Evolutionary conservation across 345 rosid genomes (phyloP), one percentile per base, ranked within the genome.

Genomic region (Arabidopsis arenosa): DNA sequence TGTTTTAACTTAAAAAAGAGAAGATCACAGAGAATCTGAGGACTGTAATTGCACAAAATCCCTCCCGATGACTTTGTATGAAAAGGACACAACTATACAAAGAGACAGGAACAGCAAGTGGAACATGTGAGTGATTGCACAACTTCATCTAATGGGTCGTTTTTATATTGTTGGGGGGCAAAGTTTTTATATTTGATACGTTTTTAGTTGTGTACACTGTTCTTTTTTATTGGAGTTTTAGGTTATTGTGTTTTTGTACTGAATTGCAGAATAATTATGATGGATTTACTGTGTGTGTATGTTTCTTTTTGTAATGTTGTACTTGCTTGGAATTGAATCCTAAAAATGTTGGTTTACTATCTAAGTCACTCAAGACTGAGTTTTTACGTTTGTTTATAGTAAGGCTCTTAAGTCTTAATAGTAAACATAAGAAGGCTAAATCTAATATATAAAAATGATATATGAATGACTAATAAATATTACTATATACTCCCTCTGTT

Each of bases 21-120:
- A 75, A 47, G 79, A 75, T 75, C 69, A 75, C 55, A 52, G 74
- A 75, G 79, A 75, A 75, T 75, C 79, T 75, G 74, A 75, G 60
- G 69, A 76, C 70, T 76, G 80, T 76, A 76, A 62, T 26, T 52
- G 58, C 70, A 63, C 70, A 54, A 69, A 76, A 69, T 26, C 48
- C 52, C 43, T n/a, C 51, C 51, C 74, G 63, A 68, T 75, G 60
- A 55, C 70, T 76, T 76, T 76, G 70, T 44, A 32, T 44, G 80
- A 76, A 44, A 76, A 70, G 35, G 80, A 76, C 80, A 76, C 60
- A 57, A 76, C 70, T 63, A 75, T 2, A 75, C 74, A 14, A 69
- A 61, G 57, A 76, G 65, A 69, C 75, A 76, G 28, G 6, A 76
- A 62, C 80, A 76, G 41, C 75, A 35, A 76, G 70, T 69, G 75